Evolutionary conservation across 768 basidiomycete species (phyloP).

Genomic region (Hypsizygus marmoreus): DNA sequence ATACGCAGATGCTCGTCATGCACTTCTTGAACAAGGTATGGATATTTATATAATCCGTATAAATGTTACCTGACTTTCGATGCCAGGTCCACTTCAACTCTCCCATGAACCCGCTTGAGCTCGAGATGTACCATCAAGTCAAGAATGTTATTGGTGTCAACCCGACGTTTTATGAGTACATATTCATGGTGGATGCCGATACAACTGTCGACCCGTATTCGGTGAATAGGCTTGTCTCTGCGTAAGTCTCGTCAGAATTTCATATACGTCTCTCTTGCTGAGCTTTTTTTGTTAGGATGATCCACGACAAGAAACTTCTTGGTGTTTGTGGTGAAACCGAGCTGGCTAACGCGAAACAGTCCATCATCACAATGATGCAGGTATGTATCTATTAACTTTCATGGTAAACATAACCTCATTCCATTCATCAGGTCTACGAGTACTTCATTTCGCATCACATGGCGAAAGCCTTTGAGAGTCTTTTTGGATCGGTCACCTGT

Average conservation of each 20-base stretch:
- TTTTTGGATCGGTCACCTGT: constrained; percentile 98
- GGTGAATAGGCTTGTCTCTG: constrained; percentile 88
- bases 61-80: constrained; percentile 7
- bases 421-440: constrained; percentile 76
- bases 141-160: constrained; percentile 99
- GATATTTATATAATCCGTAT: neutral
- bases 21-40: constrained; percentile 95
- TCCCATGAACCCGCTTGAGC: constrained; percentile 94
- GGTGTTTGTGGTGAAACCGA: constrained; percentile 96
- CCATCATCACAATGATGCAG: constrained; percentile 97
- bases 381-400: constrained; percentile 33
- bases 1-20: constrained; percentile 95
- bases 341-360: constrained; percentile 91
- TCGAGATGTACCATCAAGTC: constrained; percentile 99
- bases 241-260: constrained; percentile 67
- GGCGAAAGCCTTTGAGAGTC: constrained; percentile 95
- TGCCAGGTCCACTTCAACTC: constrained; percentile 93
- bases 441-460: constrained; percentile 99
- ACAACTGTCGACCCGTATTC: constrained; percentile 89
- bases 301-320: constrained; percentile 92
- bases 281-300: constrained; percentile 66
- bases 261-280: too few relatives aligned
- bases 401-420: neutral
- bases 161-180: constrained; percentile 96
- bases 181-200: constrained; percentile 93